These are phyloP conservation scores for Myxozyma melibiosi DNA, from an alignment of 805 yeast genomes.

Conservation along the genomic window DNA sequence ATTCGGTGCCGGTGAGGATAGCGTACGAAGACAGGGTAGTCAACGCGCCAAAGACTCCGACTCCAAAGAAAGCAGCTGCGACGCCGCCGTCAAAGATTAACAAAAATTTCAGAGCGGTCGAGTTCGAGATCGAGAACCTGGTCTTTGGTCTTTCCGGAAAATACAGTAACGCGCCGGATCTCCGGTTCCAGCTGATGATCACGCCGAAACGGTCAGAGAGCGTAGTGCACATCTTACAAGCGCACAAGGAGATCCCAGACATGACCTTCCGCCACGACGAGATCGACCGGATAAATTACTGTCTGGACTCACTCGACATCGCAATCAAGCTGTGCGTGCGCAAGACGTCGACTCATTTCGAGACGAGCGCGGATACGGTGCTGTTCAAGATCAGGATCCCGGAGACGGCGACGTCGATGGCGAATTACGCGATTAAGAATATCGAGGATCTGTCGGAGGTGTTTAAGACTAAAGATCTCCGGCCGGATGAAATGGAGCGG, in stretches of 20 bases:
- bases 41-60: neutral
- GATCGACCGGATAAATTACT: constrained; percentile 17
- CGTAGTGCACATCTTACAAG: neutral
- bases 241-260: constrained; percentile 1
- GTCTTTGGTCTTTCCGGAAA: constrained; percentile 12
- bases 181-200: constrained; percentile 9
- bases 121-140: constrained; percentile 5
- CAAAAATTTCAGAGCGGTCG: too few species aligned
- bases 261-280: constrained; percentile 1
- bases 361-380: constrained; percentile 15
- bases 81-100: neutral
- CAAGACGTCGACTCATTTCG: constrained; percentile 8
- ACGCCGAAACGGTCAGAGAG: constrained; percentile 21
- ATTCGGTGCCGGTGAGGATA: neutral
- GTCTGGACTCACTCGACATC: constrained; percentile 11
- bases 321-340: constrained; percentile 20
- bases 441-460: constrained; percentile 1
- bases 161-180: neutral
- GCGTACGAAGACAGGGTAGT: neutral
- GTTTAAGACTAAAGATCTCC: neutral
- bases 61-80: neutral
- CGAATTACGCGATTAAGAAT: constrained; percentile 8
- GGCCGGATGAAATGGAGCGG: constrained; percentile 11
- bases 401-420: neutral
- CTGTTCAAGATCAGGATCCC: constrained; percentile 11